Base-by-base conservation (phyloP, 495 filamentous ascomycete genomes). In the Glutinoglossum americanum region DNA sequence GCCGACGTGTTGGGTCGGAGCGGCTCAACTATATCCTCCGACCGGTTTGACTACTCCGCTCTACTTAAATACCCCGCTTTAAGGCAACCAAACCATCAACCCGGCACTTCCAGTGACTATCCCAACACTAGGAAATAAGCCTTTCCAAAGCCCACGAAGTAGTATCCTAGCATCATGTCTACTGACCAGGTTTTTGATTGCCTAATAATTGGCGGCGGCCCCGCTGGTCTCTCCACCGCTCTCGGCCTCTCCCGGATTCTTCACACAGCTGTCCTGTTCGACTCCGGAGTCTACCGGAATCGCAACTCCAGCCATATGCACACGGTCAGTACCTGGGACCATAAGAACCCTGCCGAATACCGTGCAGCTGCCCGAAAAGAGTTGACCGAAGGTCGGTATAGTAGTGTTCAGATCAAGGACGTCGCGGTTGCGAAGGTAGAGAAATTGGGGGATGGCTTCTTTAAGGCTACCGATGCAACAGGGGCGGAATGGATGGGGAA, bases 171-270 rank as follows among this genome's bases (percentile, higher is more conserved):
- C n/a, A n/a, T n/a, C n/a, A 55, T 55, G 53, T 7, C 37, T 17
- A 41, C 37, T 9, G 35, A 21, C 53, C 39, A 59, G 27, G 30
- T n/a, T 26, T 66, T 66, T 62, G 78, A 81, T 60, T 71, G 67
- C 51, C 66, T 80, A 10, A 75, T 83, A 62, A 69, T 82, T 35
- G 79, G 79, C 61, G 72, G 64, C 37, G 80, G 79, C 2, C 76
- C 77, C 6, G 74, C 76, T 9, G 80, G 79, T 9, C 69, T 83
- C 1, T 62, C 72, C 0, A 65, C 67, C 5, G 78, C 77, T 3
- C 35, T 64, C 7, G 65, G 62, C 7, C 69, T 83, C 0, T 71
- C 71, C 0, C 77, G 79, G 15, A 70, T 73, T 27, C 60, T 67
- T 5, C 69, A 75, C 58, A 71, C 66, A 1, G 64, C 69, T 8